Percentiles rank a stretch among this genome's conserved stretches.
phyloP scores from a whole-genome alignment of 225 moss, liverwort and hornwort genomes.

The Thuidium tamariscinum region DNA sequence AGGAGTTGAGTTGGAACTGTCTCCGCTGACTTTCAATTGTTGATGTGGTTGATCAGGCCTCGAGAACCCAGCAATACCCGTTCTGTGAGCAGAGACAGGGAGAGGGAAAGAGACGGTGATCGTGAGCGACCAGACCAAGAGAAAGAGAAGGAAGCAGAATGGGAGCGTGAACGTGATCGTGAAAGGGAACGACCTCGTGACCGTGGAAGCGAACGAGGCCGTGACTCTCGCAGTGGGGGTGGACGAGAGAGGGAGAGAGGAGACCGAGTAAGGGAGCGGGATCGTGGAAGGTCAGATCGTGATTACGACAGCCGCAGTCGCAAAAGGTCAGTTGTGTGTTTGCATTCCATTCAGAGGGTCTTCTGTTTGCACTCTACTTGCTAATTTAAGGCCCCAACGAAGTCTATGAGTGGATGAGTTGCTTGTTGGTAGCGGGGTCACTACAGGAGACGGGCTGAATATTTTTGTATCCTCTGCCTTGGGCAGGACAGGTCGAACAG shows the following conservation, averaged over 20 bases:
- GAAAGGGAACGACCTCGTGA: slow-evolving; percentile 54
- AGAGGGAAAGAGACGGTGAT: slow-evolving; percentile 63
- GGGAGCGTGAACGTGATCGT: slow-evolving; percentile 49
- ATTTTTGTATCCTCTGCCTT: not conserved
- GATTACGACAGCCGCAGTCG: slow-evolving; percentile 59
- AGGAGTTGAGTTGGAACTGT: not conserved
- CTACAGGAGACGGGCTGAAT: not conserved
- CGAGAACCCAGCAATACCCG: slow-evolving; percentile 49
- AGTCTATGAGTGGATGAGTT: not conserved
- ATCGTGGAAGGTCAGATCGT: slow-evolving; percentile 56
- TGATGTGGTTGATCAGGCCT: slow-evolving; percentile 30
- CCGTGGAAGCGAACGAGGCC: slow-evolving; percentile 37
- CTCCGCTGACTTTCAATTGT: not conserved
- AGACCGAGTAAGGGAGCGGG: slow-evolving; percentile 56
- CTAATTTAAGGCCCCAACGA: not conserved
- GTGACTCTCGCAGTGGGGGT: slow-evolving; percentile 48
- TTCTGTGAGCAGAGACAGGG: slow-evolving; percentile 56
- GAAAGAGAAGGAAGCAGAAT: slow-evolving; percentile 42
- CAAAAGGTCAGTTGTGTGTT: slow-evolving; percentile 35
- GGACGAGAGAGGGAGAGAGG: slow-evolving; percentile 47
- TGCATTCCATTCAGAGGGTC: not conserved
- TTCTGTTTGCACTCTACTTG: not conserved
- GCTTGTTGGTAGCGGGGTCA: not conserved
- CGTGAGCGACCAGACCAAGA: slow-evolving; percentile 27
- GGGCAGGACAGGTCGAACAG: not conserved